These are phyloP conservation scores for Echites panduratus DNA, from an alignment of 257 asterid species.

Conservation along the genomic window DNA sequence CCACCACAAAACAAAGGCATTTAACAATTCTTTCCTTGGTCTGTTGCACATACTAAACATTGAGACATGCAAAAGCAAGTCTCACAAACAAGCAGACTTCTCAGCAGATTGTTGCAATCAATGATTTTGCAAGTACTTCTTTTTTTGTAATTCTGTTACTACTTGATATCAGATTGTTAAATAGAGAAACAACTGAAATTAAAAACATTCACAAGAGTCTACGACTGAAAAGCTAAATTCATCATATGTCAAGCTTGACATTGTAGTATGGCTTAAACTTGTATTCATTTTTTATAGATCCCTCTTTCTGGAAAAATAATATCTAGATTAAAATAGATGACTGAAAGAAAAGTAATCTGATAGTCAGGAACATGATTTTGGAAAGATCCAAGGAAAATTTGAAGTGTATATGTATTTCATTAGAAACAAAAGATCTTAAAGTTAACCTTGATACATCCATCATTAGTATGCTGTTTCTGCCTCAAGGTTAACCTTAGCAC, in stretches of 20 bases:
- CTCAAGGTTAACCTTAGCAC: background rate
- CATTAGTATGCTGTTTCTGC: background rate
- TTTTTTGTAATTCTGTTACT: background rate
- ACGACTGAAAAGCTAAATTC: background rate
- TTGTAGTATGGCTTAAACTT: background rate
- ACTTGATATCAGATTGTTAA: background rate
- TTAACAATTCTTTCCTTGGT: background rate
- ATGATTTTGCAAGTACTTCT: background rate
- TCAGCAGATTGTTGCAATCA: background rate
- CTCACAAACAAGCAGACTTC: background rate
- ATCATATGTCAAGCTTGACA: background rate
- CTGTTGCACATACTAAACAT: background rate
- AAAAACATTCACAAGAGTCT: background rate
- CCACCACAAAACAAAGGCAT: background rate
- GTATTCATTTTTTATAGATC: background rate
- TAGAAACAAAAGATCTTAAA: background rate
- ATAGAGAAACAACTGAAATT: background rate
- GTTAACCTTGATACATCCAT: no score
- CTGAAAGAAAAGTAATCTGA: background rate
- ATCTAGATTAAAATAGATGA: background rate
- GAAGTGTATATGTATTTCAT: no score
- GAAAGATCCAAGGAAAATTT: background rate
- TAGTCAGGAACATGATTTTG: background rate
- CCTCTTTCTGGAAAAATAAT: background rate
- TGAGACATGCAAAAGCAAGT: background rate